A percentile compares a stretch with the other conserved stretches of the same genome.
These are phyloP conservation scores for Lycium ferocissimum DNA, from an alignment of 257 asterid genomes.

Conservation along the genomic window DNA sequence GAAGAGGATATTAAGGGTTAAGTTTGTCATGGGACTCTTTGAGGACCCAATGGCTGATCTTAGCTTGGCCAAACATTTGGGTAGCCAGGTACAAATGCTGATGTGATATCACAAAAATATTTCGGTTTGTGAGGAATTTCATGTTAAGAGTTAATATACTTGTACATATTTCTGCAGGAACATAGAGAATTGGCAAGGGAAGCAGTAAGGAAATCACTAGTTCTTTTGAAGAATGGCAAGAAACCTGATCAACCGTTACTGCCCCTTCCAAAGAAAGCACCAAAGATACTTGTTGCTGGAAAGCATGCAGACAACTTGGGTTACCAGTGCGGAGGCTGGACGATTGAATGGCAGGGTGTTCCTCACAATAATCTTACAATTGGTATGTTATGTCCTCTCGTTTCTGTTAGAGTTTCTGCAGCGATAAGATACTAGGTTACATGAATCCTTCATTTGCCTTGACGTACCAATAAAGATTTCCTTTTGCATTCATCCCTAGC, in stretches of 20 bases:
- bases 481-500: background rate
- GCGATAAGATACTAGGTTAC: too few species aligned
- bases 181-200: slow-evolving; percentile 44
- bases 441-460: too few species aligned
- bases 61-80: slow-evolving; percentile 56
- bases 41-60: slow-evolving; percentile 69
- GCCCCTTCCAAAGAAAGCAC: slow-evolving; percentile 39
- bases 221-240: slow-evolving; percentile 42
- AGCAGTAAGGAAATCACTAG: slow-evolving; percentile 47
- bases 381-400: background rate
- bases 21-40: slow-evolving; percentile 54
- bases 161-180: slow-evolving; percentile 23
- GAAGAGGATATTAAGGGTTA: slow-evolving; percentile 59
- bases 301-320: slow-evolving; percentile 40
- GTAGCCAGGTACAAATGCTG: slow-evolving; percentile 46
- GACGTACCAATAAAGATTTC: too few species aligned
- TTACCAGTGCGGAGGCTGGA: slow-evolving; percentile 46
- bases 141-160: background rate
- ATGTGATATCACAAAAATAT: background rate
- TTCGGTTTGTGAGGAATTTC: background rate
- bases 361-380: slow-evolving; percentile 33
- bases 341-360: slow-evolving; percentile 39
- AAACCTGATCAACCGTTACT: slow-evolving; percentile 30
- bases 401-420: too few species aligned
- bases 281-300: slow-evolving; percentile 43